Evolutionary conservation across 2,329 filamentous ascomycete genomes (phyloP).

Genomic region (Periconia digitata): DNA sequence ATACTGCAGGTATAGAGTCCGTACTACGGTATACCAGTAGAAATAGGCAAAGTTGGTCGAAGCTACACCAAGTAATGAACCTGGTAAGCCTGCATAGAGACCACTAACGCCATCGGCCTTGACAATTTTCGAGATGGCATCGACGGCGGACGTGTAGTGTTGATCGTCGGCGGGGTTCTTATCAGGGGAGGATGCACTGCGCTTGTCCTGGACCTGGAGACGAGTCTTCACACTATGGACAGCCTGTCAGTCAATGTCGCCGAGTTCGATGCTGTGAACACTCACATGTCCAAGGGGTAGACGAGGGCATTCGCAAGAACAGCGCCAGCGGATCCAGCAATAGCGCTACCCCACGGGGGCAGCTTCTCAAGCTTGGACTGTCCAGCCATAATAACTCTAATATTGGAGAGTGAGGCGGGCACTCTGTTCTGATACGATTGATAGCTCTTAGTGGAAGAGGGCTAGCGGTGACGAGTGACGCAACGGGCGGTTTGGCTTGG

Average conservation of each 20-base stretch:
- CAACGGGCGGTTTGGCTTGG: conserved; percentile 9
- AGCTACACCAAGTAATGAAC: conserved; percentile 85
- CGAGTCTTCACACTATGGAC: conserved; percentile 87
- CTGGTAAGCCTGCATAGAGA: conserved; percentile 85
- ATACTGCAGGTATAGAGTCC: conserved; percentile 71
- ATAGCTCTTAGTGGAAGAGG: conserved; percentile 3
- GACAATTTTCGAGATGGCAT: conserved; percentile 84
- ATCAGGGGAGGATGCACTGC: conserved; percentile 44
- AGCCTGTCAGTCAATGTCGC: neutral
- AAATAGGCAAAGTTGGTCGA: conserved; percentile 99
- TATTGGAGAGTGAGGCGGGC: conserved; percentile 1
- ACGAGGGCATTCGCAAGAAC: conserved; percentile 93
- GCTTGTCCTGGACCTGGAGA: conserved; percentile 89
- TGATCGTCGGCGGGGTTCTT: conserved; percentile 54
- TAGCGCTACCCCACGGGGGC: conserved; percentile 89
- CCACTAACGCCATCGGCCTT: conserved; percentile 77
- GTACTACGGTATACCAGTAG: conserved; percentile 95
- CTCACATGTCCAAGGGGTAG: conserved; percentile 95
- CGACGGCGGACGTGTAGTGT: conserved; percentile 84
- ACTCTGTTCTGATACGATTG: no score
- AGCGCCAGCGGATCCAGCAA: conserved; percentile 89
- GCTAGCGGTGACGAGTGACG: conserved; percentile 17
- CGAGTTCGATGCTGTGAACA: conserved; percentile 1
- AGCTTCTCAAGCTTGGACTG: conserved; percentile 68
- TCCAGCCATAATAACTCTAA: conserved; percentile 48